Base-by-base conservation (phyloP, 2,329 filamentous ascomycete genomes). In the Cordyceps tenuipes region DNA sequence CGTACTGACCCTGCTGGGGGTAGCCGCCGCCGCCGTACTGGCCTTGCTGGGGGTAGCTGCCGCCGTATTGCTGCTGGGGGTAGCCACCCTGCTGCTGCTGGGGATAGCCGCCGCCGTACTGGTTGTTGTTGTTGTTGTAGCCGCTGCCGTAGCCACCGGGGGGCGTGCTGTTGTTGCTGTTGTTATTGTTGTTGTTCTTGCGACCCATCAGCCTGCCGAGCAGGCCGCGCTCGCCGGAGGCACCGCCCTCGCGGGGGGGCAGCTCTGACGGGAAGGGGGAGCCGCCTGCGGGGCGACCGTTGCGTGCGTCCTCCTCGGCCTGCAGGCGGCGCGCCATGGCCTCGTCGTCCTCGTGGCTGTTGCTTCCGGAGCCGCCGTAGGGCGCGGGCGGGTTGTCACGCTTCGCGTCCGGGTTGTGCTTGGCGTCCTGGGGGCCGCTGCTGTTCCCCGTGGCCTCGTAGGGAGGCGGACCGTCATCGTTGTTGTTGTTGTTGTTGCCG, bases 301-400 rank as follows among this genome's bases (percentile, higher is more conserved):
- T 64, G 47, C 84, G 82, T 6, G 84, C 83, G 64, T 96, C 82
- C 72, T 96, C 91, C 72, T 96, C 89, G 49, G 88, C 88, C 71
- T 96, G 92, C 47, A 96, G 77, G 68, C 85, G 83, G 46, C 89
- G 82, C 8, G 92, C 91, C 10, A 92, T 77, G 29, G 80, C 81
- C 62, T 88, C 90, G 69, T 95, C 91, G 51, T 88, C 85, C 61
- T 82, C 82, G 55, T 73, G 66, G 47, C 64, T 66, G 13, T 36
- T 36, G 34, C 12, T 13, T 36, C 69, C 67, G 61, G 67, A 69
- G 59, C 69, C 68, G 51, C 67, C 67, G 60, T 70, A 52, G 8
- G 57, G 57, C 41, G 57, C 57, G n/a, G 57, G 57, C 12, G 57
- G 57, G 49, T 59, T 59, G 54, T 66, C 67, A 57, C 65, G 63